Conservation (phyloP, 75 land plant species). For the Picea glauca region DNA sequence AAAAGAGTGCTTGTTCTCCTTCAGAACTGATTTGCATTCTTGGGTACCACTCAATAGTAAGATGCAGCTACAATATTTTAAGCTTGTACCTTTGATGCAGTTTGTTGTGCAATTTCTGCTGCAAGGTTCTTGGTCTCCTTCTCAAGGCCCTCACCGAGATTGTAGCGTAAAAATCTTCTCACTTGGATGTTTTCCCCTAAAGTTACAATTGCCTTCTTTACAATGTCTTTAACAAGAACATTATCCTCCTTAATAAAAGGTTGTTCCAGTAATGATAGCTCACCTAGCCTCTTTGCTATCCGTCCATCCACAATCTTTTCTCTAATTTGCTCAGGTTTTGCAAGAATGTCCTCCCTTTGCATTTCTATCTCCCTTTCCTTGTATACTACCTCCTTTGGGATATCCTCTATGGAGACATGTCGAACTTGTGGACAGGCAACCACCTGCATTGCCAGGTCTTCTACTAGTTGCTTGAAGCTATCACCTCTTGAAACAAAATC, state of each 20-base stretch:
- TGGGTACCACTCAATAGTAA: too few relatives aligned
- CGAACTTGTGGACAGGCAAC: conserved; percentile 91
- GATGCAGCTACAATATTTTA: background rate
- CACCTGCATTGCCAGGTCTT: conserved; percentile 93
- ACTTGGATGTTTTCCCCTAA: conserved; percentile 94
- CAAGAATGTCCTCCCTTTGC: conserved; percentile 82
- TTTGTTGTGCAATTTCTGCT: conserved; percentile 47
- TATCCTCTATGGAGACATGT: conserved; percentile 76
- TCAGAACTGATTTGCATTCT: too few relatives aligned
- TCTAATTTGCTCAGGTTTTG: conserved; percentile 83
- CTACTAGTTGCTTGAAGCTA: conserved; percentile 77
- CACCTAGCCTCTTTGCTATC: conserved; percentile 74
- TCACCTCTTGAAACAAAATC: conserved; percentile 91
- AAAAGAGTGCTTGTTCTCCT: too few relatives aligned
- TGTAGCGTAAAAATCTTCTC: conserved; percentile 78
- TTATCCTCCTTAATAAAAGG: conserved; percentile 84
- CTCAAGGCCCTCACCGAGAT: conserved; percentile 74
- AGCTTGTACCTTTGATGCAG: conserved; percentile 3
- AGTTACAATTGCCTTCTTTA: conserved; percentile 83
- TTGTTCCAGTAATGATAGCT: conserved; percentile 86
- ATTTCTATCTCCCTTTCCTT: conserved; percentile 87
- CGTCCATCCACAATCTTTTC: conserved; percentile 96
- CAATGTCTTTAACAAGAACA: conserved; percentile 73
- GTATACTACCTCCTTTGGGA: conserved; percentile 56
- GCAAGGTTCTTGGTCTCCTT: conserved; percentile 39